phyloP scores from a whole-genome alignment of 805 yeast genomes.

The Saturnispora saitoi region DNA sequence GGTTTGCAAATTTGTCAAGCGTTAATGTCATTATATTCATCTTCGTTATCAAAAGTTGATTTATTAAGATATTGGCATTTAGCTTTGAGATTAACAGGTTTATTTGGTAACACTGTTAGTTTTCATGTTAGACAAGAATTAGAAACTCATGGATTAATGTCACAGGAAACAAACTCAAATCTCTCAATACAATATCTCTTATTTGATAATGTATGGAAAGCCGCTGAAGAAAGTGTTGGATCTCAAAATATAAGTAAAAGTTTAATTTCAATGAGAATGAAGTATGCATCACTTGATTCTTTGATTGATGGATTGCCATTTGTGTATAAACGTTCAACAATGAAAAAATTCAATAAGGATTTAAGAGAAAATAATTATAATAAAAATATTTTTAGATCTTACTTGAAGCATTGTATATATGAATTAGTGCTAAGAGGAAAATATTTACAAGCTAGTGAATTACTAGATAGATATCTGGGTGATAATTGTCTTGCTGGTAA shows the following conservation, averaged over 20 bases:
- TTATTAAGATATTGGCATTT: slow-evolving; percentile 20
- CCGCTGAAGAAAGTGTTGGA: slow-evolving; percentile 11
- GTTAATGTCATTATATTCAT: background rate
- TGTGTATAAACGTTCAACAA: slow-evolving; percentile 10
- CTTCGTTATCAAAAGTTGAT: background rate
- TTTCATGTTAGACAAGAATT: slow-evolving; percentile 17
- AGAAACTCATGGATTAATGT: slow-evolving; percentile 7
- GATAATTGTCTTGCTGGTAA: slow-evolving; percentile 16
- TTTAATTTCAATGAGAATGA: slow-evolving; percentile 17
- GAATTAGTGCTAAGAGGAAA: slow-evolving; percentile 16
- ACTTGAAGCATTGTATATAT: slow-evolving; percentile 18
- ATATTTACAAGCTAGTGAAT: slow-evolving; percentile 23
- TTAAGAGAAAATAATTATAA: slow-evolving; percentile 14
- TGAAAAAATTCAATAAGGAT: slow-evolving; percentile 10
- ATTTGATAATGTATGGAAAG: slow-evolving; percentile 22
- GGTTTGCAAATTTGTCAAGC: slow-evolving; percentile 11
- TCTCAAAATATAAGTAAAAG: slow-evolving; percentile 15
- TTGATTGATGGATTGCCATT: slow-evolving; percentile 20
- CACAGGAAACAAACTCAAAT: background rate
- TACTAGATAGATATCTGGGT: slow-evolving; percentile 23
- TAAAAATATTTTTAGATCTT: slow-evolving; percentile 17
- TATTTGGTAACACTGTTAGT: slow-evolving; percentile 17
- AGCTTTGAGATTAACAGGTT: slow-evolving; percentile 20
- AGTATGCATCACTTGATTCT: slow-evolving; percentile 20
- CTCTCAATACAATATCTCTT: slow-evolving; percentile 16